Percentiles rank a stretch among this genome's conserved stretches.
Evolutionary conservation across 2,329 filamentous ascomycete genomes (phyloP).

Genomic region (Tetracladium maxilliforme): DNA sequence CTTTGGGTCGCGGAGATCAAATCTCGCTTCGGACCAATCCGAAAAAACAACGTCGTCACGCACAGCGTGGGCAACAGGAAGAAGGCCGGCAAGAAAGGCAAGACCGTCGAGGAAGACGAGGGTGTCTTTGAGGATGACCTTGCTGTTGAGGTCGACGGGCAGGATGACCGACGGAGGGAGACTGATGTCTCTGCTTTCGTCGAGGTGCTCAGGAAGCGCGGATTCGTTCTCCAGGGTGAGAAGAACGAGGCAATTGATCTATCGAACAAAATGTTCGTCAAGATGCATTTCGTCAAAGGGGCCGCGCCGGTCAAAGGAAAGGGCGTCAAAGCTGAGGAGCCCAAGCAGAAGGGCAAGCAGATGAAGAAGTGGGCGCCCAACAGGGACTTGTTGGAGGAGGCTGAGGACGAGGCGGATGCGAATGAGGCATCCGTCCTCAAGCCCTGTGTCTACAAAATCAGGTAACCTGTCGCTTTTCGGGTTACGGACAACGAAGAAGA

Average conservation of each 20-base stretch:
- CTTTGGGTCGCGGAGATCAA: conserved; percentile 98
- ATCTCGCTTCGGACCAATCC: conserved; percentile 62
- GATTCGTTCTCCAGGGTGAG: conserved; percentile 67
- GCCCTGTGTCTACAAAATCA: conserved; percentile 89
- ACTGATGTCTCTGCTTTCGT: conserved; percentile 84
- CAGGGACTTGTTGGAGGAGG: conserved; percentile 24
- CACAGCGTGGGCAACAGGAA: conserved; percentile 60
- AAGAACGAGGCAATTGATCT: conserved; percentile 54
- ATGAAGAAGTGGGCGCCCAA: too few relatives aligned
- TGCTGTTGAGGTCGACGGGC: conserved; percentile 57
- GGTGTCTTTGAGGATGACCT: conserved; percentile 38
- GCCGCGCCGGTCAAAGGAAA: conserved; percentile 63
- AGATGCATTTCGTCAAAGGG: conserved; percentile 89
- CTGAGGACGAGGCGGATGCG: conserved; percentile 42
- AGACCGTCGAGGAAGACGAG: conserved; percentile 27
- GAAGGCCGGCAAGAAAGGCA: conserved; percentile 21
- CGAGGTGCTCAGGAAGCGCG: conserved; percentile 63
- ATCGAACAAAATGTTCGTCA: conserved; percentile 95
- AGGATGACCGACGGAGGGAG: conserved; percentile 47
- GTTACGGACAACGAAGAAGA: too few relatives aligned
- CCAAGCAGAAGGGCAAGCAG: conserved; percentile 8
- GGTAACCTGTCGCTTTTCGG: too few relatives aligned
- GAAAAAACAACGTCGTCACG: conserved; percentile 31
- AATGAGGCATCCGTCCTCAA: conserved; percentile 61
- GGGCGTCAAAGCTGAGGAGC: conserved; percentile 25